Conservation (phyloP, 2,329 filamentous ascomycete species). For the Colletotrichum spaethianum region DNA sequence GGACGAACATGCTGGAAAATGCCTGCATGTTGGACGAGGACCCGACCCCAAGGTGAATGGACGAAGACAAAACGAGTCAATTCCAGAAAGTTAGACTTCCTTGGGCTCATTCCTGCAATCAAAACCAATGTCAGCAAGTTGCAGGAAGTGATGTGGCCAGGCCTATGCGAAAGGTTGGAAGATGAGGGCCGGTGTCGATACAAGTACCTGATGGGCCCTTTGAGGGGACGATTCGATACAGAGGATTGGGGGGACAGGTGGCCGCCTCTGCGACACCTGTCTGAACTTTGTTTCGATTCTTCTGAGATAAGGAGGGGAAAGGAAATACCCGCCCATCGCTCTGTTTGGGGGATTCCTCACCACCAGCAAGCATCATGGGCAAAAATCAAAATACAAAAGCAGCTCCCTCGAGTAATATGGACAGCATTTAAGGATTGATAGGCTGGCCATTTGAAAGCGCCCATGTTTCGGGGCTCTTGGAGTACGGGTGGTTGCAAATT, state of each 20-base stretch:
- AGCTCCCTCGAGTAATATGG: constrained; percentile 6
- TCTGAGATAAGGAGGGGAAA: not conserved
- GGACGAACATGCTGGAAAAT: constrained; percentile 98
- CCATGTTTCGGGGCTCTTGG: constrained; percentile 12
- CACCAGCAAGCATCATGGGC: constrained; percentile 8
- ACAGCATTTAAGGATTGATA: constrained; percentile 5
- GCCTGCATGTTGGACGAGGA: constrained; percentile 96
- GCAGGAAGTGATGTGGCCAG: not conserved
- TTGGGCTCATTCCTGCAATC: not conserved
- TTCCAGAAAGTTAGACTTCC: too few species aligned
- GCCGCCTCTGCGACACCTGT: not conserved
- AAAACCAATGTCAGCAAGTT: not conserved
- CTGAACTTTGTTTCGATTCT: constrained; percentile 3
- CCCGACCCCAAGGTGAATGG: constrained; percentile 59
- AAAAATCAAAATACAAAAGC: constrained; percentile 28
- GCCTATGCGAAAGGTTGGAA: too few species aligned
- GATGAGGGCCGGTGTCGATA: not conserved
- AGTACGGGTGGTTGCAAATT: constrained; percentile 24
- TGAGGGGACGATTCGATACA: not conserved
- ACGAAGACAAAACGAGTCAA: too few species aligned
- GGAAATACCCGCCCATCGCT: constrained; percentile 21
- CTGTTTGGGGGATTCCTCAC: not conserved
- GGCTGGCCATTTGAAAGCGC: constrained; percentile 25
- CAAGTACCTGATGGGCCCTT: not conserved
- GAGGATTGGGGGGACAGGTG: not conserved